Conservation (phyloP, 2,329 filamentous ascomycete species). For the Clonostachys byssicola region DNA sequence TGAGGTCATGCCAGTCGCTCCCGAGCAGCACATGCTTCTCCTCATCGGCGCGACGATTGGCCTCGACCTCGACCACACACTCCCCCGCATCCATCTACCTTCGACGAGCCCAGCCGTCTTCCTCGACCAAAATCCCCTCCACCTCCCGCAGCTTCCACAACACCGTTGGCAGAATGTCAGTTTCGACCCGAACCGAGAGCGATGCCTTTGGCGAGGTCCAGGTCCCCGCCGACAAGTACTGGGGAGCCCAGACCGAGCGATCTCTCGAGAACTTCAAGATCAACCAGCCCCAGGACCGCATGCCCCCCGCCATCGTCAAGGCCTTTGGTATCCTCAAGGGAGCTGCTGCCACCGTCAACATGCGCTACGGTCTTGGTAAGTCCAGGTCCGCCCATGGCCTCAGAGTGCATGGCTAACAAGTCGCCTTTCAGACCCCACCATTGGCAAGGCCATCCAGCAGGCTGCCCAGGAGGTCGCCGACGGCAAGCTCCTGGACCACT, state of each 20-base stretch:
- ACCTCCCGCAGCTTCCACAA: conserved; percentile 27
- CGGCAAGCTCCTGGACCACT: conserved; percentile 92
- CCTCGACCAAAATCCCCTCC: no score
- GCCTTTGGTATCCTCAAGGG: conserved; percentile 98
- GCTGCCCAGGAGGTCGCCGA: conserved; percentile 90
- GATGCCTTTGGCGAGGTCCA: conserved; percentile 98
- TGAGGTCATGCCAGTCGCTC: no score
- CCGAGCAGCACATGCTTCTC: no score
- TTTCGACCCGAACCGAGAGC: conserved; percentile 74
- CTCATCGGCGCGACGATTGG: no score
- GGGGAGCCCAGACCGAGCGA: conserved; percentile 95
- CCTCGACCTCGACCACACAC: no score
- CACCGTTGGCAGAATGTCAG: conserved; percentile 41
- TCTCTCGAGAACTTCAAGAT: conserved; percentile 98
- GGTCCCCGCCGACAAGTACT: conserved; percentile 91
- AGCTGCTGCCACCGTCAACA: conserved; percentile 92
- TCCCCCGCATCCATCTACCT: no score
- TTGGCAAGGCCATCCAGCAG: conserved; percentile 91
- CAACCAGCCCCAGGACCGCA: conserved; percentile 98
- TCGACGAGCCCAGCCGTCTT: no score
- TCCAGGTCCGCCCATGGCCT: conserved; percentile 3
- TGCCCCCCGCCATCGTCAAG: conserved; percentile 87
- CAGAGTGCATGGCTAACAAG: conserved; percentile 7
- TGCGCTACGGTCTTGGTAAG: conserved; percentile 83
- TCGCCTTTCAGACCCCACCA: conserved; percentile 64